These are phyloP conservation scores for Ceratobasidium theobromae DNA, from an alignment of 1,284 basidiomycete species.

Conservation along the genomic window DNA sequence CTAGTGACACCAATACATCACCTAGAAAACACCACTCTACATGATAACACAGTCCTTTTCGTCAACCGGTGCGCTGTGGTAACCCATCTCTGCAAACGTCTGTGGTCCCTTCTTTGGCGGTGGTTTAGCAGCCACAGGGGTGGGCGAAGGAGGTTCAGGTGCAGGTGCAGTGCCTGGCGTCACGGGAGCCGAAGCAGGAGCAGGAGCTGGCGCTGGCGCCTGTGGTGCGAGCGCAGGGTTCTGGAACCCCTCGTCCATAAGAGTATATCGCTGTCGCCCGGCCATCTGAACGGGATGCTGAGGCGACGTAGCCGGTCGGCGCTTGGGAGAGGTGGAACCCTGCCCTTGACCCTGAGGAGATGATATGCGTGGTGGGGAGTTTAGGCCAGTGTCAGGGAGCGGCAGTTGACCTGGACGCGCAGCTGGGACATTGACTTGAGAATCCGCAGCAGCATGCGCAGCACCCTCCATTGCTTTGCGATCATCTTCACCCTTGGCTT, in stretches of 20 bases:
- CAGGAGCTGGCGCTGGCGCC: not conserved
- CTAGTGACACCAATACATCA: not conserved
- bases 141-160: constrained; percentile 22
- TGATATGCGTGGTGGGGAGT: not conserved
- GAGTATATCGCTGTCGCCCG: constrained; percentile 12
- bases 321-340: constrained; percentile 2
- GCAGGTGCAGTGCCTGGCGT: constrained; percentile 5
- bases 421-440: not conserved
- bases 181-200: not conserved
- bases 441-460: constrained; percentile 24
- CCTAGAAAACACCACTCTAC: constrained; percentile 33
- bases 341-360: not conserved
- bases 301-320: not conserved
- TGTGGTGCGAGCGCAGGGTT: not conserved
- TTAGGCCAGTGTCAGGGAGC: constrained; percentile 6
- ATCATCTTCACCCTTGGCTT: constrained; percentile 26
- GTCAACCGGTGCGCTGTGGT: constrained; percentile 46
- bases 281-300: not conserved
- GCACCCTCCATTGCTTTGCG: constrained; percentile 28
- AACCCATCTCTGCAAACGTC: constrained; percentile 56
- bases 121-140: constrained; percentile 27
- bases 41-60: constrained; percentile 48
- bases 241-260: constrained; percentile 22
- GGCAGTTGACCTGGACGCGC: constrained; percentile 13
- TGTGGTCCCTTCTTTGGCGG: constrained; percentile 42